phyloP scores from a whole-genome alignment of 2,329 filamentous ascomycete species.

The Aspergillus jensenii region DNA sequence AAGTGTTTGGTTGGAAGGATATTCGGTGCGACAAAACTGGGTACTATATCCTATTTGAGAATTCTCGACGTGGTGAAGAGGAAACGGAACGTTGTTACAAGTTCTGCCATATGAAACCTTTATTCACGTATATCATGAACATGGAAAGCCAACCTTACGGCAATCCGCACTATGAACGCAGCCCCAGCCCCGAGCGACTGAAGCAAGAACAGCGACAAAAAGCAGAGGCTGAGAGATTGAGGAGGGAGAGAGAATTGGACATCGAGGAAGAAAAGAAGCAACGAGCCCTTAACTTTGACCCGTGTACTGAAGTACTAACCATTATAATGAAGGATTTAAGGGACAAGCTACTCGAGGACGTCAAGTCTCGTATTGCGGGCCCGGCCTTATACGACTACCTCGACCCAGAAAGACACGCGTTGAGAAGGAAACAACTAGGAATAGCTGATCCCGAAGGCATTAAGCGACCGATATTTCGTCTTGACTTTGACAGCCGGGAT shows the following conservation, averaged over 20 bases:
- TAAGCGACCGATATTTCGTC: constrained; percentile 56
- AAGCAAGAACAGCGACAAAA: constrained; percentile 54
- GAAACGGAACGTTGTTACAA: constrained; percentile 80
- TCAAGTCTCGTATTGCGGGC: constrained; percentile 82
- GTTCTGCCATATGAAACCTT: constrained; percentile 73
- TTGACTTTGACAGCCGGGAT: constrained; percentile 59
- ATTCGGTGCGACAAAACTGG: constrained; percentile 81
- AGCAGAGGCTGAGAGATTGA: constrained; percentile 65
- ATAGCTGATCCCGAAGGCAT: constrained; percentile 68
- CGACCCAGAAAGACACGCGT: constrained; percentile 74
- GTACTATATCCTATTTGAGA: constrained; percentile 89
- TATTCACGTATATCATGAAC: constrained; percentile 91
- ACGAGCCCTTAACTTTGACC: constrained; percentile 83
- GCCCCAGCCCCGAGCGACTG: constrained; percentile 45
- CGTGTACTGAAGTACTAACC: constrained; percentile 79
- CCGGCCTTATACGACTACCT: constrained; percentile 78
- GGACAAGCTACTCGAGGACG: constrained; percentile 83
- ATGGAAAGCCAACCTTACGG: constrained; percentile 79
- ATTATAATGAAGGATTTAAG: constrained; percentile 76
- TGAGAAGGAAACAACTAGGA: constrained; percentile 77
- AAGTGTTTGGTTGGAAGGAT: constrained; percentile 76
- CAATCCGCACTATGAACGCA: constrained; percentile 61
- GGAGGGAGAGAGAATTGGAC: constrained; percentile 75
- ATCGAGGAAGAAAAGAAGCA: constrained; percentile 87
- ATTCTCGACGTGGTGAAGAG: constrained; percentile 70